Conservation (phyloP, 2,329 filamentous ascomycete genomes). For the Aspergillus floridensis region DNA sequence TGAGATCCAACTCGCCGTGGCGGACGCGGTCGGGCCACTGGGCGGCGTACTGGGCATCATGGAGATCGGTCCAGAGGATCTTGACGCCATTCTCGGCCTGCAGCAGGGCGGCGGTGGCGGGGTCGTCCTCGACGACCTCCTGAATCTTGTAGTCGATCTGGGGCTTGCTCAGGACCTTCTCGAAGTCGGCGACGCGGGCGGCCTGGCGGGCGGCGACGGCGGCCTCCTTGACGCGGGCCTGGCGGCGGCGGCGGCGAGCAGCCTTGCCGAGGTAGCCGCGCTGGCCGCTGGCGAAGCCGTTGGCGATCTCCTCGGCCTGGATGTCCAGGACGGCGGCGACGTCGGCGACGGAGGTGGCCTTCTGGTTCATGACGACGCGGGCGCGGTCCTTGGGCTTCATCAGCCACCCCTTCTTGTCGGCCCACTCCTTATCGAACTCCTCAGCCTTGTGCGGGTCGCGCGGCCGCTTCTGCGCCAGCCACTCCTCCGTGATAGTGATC, state of each 20-base stretch:
- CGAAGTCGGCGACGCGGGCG: slow-evolving; percentile 22
- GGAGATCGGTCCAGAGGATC: slow-evolving; percentile 47
- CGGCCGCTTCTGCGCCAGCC: slow-evolving; percentile 39
- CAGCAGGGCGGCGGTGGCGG: slow-evolving; percentile 23
- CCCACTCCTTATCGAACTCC: slow-evolving; percentile 40
- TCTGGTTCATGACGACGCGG: slow-evolving; percentile 61
- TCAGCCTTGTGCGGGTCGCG: slow-evolving; percentile 39
- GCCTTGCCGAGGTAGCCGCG: slow-evolving; percentile 32
- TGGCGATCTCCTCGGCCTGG: slow-evolving; percentile 42
- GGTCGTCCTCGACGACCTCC: slow-evolving; percentile 15
- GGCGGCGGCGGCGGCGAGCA: slow-evolving; percentile 30
- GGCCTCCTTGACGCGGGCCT: slow-evolving; percentile 27
- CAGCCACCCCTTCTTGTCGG: slow-evolving; percentile 42
- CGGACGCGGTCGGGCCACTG: slow-evolving; percentile 44
- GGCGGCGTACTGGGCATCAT: slow-evolving; percentile 43
- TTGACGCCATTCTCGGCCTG: slow-evolving; percentile 35
- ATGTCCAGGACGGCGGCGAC: slow-evolving; percentile 55
- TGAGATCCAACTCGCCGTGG: slow-evolving; percentile 42
- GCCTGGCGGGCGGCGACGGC: slow-evolving; percentile 22
- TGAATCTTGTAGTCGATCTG: slow-evolving; percentile 30
- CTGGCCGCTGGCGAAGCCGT: slow-evolving; percentile 31
- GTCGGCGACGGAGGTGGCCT: slow-evolving; percentile 62
- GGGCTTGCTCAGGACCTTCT: slow-evolving; percentile 17
- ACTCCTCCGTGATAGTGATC: slow-evolving; percentile 46
- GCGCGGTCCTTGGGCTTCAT: slow-evolving; percentile 51